Conservation (phyloP, 2,329 filamentous ascomycete species). For the Sporothrix luriei region DNA sequence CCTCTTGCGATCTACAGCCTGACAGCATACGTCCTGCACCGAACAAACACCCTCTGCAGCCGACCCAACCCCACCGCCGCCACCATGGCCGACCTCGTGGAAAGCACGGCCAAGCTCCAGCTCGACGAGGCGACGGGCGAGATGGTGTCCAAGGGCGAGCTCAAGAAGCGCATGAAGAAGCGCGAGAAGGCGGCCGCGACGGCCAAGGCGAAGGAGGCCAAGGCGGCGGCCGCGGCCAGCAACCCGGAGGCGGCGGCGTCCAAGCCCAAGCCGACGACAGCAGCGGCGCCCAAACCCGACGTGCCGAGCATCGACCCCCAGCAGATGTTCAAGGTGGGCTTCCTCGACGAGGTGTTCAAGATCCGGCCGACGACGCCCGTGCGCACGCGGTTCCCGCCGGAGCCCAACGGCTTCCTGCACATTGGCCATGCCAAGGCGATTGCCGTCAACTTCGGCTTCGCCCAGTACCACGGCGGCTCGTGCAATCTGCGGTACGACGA, state of each 20-base stretch:
- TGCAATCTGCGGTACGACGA: constrained; percentile 62
- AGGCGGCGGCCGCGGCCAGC: constrained; percentile 42
- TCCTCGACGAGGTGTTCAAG: constrained; percentile 71
- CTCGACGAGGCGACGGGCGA: constrained; percentile 67
- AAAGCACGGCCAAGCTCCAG: constrained; percentile 59
- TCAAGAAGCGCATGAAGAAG: constrained; percentile 62
- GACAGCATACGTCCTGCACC: neutral
- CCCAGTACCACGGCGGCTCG: constrained; percentile 73
- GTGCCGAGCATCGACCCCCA: constrained; percentile 59
- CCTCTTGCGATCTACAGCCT: neutral
- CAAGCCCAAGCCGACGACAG: constrained; percentile 39
- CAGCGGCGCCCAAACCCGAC: constrained; percentile 45
- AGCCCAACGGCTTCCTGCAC: constrained; percentile 92
- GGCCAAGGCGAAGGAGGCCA: constrained; percentile 43
- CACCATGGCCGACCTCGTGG: constrained; percentile 53
- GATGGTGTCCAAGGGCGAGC: constrained; percentile 65
- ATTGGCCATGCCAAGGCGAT: constrained; percentile 96
- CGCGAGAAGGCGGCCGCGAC: constrained; percentile 60
- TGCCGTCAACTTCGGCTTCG: constrained; percentile 94
- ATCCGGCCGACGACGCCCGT: constrained; percentile 64
- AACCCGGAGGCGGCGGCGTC: neutral
- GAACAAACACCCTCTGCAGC: neutral
- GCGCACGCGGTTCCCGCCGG: constrained; percentile 75
- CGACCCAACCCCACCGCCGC: neutral
- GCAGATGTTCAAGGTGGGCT: constrained; percentile 79